These are phyloP conservation scores for Cornus florida DNA, from an alignment of 148 eudicot species.

Conservation along the genomic window DNA sequence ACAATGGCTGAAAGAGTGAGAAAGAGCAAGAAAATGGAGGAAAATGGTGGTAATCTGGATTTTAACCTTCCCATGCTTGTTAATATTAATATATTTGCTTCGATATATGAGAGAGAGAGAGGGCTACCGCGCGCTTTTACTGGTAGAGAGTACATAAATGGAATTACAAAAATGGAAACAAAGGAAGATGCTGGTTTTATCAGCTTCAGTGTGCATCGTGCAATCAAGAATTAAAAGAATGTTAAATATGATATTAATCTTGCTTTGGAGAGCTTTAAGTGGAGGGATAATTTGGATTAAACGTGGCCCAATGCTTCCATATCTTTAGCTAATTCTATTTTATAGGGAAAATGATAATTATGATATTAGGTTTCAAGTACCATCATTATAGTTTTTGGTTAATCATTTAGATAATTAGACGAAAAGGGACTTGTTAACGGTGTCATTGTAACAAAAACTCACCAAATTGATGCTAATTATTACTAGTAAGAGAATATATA, in stretches of 20 bases:
- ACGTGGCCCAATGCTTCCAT: not conserved
- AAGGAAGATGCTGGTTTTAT: not conserved
- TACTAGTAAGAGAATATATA: too few relatives aligned
- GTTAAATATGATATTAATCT: not conserved
- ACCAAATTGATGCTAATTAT: too few relatives aligned
- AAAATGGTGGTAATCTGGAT: slow-evolving; percentile 12
- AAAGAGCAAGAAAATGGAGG: slow-evolving; percentile 27
- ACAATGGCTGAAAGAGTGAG: slow-evolving; percentile 22
- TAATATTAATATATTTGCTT: not conserved
- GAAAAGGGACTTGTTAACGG: not conserved
- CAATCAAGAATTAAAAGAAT: not conserved
- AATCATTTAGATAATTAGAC: not conserved
- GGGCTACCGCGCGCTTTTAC: too few relatives aligned
- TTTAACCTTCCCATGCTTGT: slow-evolving; percentile 24
- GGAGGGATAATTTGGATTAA: not conserved
- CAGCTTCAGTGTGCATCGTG: not conserved
- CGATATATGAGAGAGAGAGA: not conserved
- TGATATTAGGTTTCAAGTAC: too few relatives aligned
- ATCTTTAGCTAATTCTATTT: slow-evolving; percentile 9
- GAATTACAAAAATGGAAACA: too few relatives aligned
- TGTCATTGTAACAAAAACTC: too few relatives aligned
- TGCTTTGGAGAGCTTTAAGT: too few relatives aligned
- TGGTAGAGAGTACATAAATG: too few relatives aligned
- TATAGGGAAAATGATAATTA: not conserved
- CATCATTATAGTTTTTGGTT: too few relatives aligned